These are phyloP conservation scores for Mycena vitilis DNA, from an alignment of 768 basidiomycete genomes.

Conservation along the genomic window DNA sequence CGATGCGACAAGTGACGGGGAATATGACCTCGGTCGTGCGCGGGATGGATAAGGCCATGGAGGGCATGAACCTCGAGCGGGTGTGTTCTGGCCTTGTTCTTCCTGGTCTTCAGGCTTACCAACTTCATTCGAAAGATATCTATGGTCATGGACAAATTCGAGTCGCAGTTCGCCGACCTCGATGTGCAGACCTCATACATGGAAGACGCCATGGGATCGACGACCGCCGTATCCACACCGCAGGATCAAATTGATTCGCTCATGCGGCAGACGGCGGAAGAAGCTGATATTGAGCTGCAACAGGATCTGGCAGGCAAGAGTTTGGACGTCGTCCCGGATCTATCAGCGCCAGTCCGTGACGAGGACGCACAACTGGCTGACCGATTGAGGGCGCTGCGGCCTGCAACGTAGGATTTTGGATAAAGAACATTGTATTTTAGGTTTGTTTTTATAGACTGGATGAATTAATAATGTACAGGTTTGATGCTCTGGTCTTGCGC, in stretches of 20 bases:
- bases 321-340: constrained; percentile 67
- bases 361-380: constrained; percentile 88
- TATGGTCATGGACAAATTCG: constrained; percentile 99
- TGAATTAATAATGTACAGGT: constrained; percentile 26
- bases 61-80: constrained; percentile 97
- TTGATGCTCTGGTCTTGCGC: background rate
- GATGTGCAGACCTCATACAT: constrained; percentile 99
- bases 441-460: constrained; percentile 25
- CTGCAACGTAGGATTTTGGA: constrained; percentile 52
- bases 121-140: constrained; percentile 75
- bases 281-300: constrained; percentile 94
- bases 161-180: constrained; percentile 93
- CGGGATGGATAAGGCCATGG: constrained; percentile 99
- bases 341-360: constrained; percentile 68
- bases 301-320: constrained; percentile 86
- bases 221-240: constrained; percentile 92
- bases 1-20: constrained; percentile 96
- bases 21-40: constrained; percentile 97
- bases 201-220: constrained; percentile 95
- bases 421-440: constrained; percentile 28
- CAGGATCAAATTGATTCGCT: constrained; percentile 97
- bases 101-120: background rate
- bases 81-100: constrained; percentile 61
- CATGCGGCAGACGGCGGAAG: constrained; percentile 94
- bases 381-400: constrained; percentile 87